Conservation (phyloP, 768 basidiomycete genomes). For the Lyophyllum semitale region DNA sequence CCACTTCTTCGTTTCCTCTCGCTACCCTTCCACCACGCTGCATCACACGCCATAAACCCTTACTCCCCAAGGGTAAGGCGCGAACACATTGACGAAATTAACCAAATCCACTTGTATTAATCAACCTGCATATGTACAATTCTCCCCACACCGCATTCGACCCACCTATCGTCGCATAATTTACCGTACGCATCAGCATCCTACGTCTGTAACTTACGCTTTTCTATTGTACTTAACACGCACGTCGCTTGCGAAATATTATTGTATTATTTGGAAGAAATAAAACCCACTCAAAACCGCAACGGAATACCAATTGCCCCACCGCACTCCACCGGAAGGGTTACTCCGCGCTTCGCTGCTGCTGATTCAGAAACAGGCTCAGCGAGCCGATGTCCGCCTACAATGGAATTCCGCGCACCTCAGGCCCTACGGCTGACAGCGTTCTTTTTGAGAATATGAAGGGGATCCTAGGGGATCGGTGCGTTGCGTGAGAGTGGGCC, state of each 20-base stretch:
- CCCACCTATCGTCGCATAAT: constrained; percentile 15
- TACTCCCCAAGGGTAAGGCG: constrained; percentile 5
- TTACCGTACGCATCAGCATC: constrained; percentile 9
- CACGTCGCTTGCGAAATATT: constrained; percentile 1
- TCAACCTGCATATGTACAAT: constrained; percentile 17
- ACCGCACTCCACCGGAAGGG: background rate
- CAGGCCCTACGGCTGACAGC: constrained; percentile 3
- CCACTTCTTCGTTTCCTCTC: constrained; percentile 4
- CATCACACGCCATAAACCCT: constrained; percentile 10
- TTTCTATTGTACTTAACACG: constrained; percentile 12
- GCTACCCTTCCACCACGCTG: background rate
- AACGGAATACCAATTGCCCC: background rate
- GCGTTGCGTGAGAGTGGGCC: constrained; percentile 14
- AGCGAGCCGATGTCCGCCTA: constrained; percentile 11
- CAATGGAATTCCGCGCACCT: constrained; percentile 3
- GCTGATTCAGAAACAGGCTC: too few species aligned
- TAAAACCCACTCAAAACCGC: constrained; percentile 4
- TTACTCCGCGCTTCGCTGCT: background rate
- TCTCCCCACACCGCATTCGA: constrained; percentile 1
- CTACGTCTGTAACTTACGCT: constrained; percentile 11
- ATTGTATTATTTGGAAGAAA: background rate
- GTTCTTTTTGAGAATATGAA: constrained; percentile 6
- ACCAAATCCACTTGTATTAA: constrained; percentile 19
- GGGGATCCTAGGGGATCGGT: constrained; percentile 14
- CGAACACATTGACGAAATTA: constrained; percentile 13